Evolutionary conservation across 495 filamentous ascomycete genomes (phyloP).

Genomic region (Chaetomium cochliodes): DNA sequence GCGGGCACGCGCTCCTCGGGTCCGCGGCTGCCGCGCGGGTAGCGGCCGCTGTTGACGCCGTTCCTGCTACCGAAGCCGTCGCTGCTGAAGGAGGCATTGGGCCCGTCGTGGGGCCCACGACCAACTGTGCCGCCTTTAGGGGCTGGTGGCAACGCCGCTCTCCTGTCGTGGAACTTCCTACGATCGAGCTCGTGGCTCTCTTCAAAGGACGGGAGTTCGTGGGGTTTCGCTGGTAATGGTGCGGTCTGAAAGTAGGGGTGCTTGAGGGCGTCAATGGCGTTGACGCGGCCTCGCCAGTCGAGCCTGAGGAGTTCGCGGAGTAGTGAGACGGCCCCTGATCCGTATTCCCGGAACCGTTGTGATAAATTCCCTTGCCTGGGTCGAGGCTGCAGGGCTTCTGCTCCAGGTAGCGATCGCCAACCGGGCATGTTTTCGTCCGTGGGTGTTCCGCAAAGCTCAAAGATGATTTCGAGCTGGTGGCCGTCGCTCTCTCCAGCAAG

Average conservation of each 20-base stretch:
- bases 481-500: conserved; percentile 83
- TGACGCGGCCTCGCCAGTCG: conserved; percentile 83
- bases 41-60: conserved; percentile 44
- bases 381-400: conserved; percentile 68
- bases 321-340: conserved; percentile 65
- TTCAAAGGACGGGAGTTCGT: conserved; percentile 82
- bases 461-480: conserved; percentile 88
- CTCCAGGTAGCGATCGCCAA: conserved; percentile 77
- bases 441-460: conserved; percentile 87
- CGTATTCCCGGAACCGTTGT: conserved; percentile 68
- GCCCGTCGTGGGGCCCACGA: conserved; percentile 62
- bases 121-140: conserved; percentile 88
- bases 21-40: conserved; percentile 34
- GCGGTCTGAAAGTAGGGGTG: conserved; percentile 84
- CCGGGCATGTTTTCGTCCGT: conserved; percentile 93
- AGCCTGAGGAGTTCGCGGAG: conserved; percentile 81
- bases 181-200: conserved; percentile 96
- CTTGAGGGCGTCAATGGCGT: conserved; percentile 89
- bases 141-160: conserved; percentile 76
- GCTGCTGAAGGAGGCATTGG: conserved; percentile 46
- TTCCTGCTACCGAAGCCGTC: conserved; percentile 44
- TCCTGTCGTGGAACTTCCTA: conserved; percentile 77
- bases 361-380: conserved; percentile 63
- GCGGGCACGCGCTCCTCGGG: conserved; percentile 47
- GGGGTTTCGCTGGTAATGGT: conserved; percentile 75